A percentile compares a stretch with the other conserved stretches of the same genome.
Conservation (phyloP, 805 yeast genomes). For the Ogataea corticis region DNA sequence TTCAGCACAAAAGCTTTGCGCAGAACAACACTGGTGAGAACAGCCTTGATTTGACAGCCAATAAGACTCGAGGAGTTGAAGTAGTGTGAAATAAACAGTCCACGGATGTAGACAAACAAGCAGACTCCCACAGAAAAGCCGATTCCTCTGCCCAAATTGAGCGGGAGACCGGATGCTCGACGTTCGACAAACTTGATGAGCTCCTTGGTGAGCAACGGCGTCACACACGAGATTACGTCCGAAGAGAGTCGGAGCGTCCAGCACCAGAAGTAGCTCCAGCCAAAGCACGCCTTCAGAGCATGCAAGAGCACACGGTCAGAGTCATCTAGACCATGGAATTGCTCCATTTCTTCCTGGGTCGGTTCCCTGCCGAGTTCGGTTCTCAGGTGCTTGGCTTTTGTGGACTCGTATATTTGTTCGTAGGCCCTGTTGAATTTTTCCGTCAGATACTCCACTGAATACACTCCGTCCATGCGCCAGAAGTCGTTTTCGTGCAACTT, state of each 20-base stretch:
- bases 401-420: conserved; percentile 31
- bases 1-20: conserved; percentile 64
- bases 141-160: conserved; percentile 45
- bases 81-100: conserved; percentile 55
- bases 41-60: conserved; percentile 70
- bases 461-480: conserved; percentile 42
- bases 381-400: conserved; percentile 27
- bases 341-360: conserved; percentile 19
- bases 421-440: conserved; percentile 36
- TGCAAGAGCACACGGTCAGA: conserved; percentile 20
- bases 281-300: conserved; percentile 47
- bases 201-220: conserved; percentile 65
- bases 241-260: conserved; percentile 42
- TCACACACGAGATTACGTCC: conserved; percentile 48
- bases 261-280: conserved; percentile 42
- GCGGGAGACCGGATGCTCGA: conserved; percentile 42
- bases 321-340: conserved; percentile 20
- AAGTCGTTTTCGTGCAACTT: conserved; percentile 65
- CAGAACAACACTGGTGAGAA: conserved; percentile 64
- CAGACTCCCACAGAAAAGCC: conserved; percentile 76
- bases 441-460: conserved; percentile 42
- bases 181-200: conserved; percentile 61
- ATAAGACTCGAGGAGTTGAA: conserved; percentile 57
- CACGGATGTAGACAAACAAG: conserved; percentile 49
- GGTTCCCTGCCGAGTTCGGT: conserved; percentile 27